Evolutionary conservation across 139 green algal genomes (phyloP).

Genomic region (Coelastrella sp.): DNA sequence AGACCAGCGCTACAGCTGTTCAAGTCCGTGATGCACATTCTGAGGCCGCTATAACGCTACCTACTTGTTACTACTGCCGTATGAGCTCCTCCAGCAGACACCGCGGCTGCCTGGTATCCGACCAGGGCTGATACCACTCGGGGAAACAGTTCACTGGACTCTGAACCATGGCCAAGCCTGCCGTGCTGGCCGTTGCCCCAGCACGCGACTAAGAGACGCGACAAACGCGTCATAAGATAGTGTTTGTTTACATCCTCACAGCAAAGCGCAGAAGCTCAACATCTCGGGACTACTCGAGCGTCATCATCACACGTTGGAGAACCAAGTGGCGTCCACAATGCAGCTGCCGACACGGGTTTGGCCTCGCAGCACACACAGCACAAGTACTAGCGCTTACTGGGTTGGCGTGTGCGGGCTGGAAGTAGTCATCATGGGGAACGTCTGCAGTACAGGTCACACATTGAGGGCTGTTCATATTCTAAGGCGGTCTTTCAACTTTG

Average conservation of each 20-base stretch:
- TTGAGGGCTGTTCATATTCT: no score
- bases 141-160: constrained; percentile 50
- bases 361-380: no score
- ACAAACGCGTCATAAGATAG: background rate
- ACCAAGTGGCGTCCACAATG: no score
- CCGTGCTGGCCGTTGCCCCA: constrained; percentile 65
- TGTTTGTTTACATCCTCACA: background rate
- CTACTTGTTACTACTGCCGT: constrained; percentile 70
- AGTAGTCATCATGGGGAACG: no score
- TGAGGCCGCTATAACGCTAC: background rate
- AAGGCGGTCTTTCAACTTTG: no score
- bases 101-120: constrained; percentile 51
- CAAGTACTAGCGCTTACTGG: no score
- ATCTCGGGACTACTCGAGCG: no score
- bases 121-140: constrained; percentile 59
- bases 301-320: no score
- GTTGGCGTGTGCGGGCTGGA: no score
- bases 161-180: constrained; percentile 60
- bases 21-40: background rate
- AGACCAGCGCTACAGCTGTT: background rate
- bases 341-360: no score
- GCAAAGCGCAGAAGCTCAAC: background rate
- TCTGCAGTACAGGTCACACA: no score
- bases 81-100: constrained; percentile 76
- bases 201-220: background rate